A percentile compares a stretch with the other conserved stretches of the same genome.
Evolutionary conservation across 1,284 basidiomycete genomes (phyloP).

Genomic region (Irpex sp.): DNA sequence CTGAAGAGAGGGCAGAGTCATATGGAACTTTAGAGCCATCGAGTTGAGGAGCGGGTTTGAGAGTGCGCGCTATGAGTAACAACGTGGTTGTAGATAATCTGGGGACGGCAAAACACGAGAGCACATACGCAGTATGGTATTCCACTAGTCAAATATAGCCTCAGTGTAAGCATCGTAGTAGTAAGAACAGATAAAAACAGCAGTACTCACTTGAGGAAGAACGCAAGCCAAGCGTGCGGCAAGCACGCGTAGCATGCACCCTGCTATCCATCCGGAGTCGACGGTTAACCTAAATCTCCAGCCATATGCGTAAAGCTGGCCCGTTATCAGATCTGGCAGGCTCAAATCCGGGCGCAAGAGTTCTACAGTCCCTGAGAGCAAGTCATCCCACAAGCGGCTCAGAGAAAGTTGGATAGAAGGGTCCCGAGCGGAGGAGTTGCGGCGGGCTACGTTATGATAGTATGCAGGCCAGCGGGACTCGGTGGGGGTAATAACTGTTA

Average conservation of each 20-base stretch:
- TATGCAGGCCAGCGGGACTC: constrained; percentile 33
- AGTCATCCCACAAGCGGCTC: constrained; percentile 22
- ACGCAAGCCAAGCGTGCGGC: not conserved
- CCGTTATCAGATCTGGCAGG: not conserved
- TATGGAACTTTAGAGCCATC: not conserved
- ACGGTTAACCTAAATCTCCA: not conserved
- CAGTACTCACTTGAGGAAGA: not conserved
- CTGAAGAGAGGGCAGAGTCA: not conserved
- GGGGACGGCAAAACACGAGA: not conserved
- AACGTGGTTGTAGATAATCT: too few species aligned
- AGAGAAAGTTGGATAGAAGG: constrained; percentile 16
- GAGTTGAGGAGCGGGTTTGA: not conserved
- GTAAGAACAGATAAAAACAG: not conserved
- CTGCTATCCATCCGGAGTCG: not conserved
- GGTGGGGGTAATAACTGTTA: constrained; percentile 29
- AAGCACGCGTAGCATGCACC: not conserved
- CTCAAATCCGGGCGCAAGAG: not conserved
- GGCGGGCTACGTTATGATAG: constrained; percentile 28
- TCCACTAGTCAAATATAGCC: not conserved
- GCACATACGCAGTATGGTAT: not conserved
- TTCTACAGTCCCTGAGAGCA: constrained; percentile 7
- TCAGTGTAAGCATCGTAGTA: not conserved
- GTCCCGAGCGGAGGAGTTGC: not conserved
- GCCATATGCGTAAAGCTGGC: not conserved
- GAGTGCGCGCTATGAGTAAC: not conserved